A percentile compares a stretch with the other conserved stretches of the same genome.
These are phyloP conservation scores for Annona squamosa DNA, from an alignment of 164 flowering plant genomes.

Conservation along the genomic window DNA sequence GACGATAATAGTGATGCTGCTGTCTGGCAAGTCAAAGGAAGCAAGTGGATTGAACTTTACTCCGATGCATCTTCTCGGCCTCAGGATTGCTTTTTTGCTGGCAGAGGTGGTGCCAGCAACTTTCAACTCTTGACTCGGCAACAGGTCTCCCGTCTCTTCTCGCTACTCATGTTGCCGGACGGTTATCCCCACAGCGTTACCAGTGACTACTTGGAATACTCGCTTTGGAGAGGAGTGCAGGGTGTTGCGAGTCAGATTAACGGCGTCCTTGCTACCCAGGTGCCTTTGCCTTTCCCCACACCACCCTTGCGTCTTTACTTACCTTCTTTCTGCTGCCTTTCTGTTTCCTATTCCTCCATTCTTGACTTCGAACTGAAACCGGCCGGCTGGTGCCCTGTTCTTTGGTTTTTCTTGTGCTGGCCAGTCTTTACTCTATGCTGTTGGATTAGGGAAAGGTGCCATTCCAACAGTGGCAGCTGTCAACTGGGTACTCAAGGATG, in stretches of 20 bases:
- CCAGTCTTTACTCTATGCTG: slow-evolving; percentile 89
- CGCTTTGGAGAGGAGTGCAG: slow-evolving; percentile 94
- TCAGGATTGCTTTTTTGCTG: slow-evolving; percentile 45
- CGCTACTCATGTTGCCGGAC: slow-evolving; percentile 68
- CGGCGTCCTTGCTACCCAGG: slow-evolving; percentile 92
- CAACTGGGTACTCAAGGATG: slow-evolving; percentile 97
- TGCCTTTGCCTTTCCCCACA: slow-evolving; percentile 7
- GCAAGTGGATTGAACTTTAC: slow-evolving; percentile 46
- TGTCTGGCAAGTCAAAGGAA: slow-evolving; percentile 73
- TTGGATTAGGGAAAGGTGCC: slow-evolving; percentile 96
- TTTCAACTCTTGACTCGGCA: neutral
- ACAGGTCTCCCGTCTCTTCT: neutral
- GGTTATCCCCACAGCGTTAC: slow-evolving; percentile 84
- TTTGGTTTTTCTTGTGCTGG: neutral
- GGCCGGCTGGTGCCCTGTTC: no score
- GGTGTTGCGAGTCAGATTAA: slow-evolving; percentile 91
- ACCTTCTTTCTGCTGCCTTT: neutral
- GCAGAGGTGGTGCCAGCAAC: neutral
- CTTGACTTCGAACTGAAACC: no score
- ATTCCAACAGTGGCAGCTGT: slow-evolving; percentile 97
- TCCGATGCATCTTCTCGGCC: slow-evolving; percentile 21
- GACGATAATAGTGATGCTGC: slow-evolving; percentile 5
- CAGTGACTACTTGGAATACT: slow-evolving; percentile 85
- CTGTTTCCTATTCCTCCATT: neutral
- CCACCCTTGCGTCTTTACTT: neutral